Conservation (phyloP, 805 yeast genomes). For the Sugiyamaella marilandica region DNA sequence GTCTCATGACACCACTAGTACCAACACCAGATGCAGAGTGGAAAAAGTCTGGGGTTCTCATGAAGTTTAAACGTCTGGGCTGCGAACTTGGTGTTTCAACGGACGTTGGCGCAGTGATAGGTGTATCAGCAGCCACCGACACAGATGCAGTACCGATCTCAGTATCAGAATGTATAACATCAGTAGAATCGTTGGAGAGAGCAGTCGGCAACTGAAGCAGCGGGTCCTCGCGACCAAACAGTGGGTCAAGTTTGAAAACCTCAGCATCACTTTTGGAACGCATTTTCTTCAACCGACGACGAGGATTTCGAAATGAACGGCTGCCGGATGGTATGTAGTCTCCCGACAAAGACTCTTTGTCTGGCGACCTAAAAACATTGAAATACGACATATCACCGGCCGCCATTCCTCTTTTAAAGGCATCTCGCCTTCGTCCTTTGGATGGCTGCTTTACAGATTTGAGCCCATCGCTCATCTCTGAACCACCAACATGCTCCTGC, state of each 20-base stretch:
- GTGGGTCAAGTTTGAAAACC: slow-evolving; percentile 5
- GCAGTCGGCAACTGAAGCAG: not conserved
- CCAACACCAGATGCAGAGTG: slow-evolving; percentile 2
- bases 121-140: not conserved
- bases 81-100: not conserved
- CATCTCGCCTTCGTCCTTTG: slow-evolving; percentile 2
- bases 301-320: not conserved
- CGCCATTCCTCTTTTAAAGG: not conserved
- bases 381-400: not conserved
- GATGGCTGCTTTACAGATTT: not conserved
- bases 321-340: no score
- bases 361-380: not conserved
- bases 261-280: slow-evolving; percentile 21
- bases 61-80: not conserved
- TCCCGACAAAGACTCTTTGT: not conserved
- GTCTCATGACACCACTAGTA: slow-evolving; percentile 11
- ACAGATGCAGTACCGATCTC: slow-evolving; percentile 1
- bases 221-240: not conserved
- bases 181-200: not conserved
- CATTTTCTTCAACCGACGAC: slow-evolving; percentile 14
- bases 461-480: not conserved
- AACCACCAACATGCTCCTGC: not conserved
- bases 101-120: not conserved
- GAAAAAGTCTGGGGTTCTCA: slow-evolving; percentile 2
- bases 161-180: slow-evolving; percentile 13